These are phyloP conservation scores for Sporothrix mexicana DNA, from an alignment of 2,329 filamentous ascomycete genomes.

Conservation along the genomic window DNA sequence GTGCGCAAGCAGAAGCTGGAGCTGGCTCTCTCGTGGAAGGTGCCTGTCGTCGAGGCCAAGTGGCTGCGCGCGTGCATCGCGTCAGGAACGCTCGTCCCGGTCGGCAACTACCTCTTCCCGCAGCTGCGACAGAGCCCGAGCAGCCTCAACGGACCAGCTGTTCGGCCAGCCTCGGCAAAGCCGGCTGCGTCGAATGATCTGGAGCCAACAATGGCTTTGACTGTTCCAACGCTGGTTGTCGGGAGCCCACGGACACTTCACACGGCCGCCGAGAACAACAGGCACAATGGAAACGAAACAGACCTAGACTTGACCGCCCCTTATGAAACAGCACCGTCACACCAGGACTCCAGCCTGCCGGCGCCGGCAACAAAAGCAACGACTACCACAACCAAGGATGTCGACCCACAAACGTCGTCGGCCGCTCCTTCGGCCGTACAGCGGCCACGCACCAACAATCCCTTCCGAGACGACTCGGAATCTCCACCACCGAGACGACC, in stretches of 20 bases:
- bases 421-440: neutral
- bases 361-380: neutral
- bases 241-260: slow-evolving; percentile 27
- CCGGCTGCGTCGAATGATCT: slow-evolving; percentile 34
- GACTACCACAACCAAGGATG: neutral
- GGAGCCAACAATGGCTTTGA: slow-evolving; percentile 31
- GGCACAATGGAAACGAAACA: slow-evolving; percentile 3
- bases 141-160: slow-evolving; percentile 30
- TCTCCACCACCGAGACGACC: neutral
- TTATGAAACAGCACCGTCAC: slow-evolving; percentile 49
- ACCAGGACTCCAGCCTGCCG: slow-evolving; percentile 39
- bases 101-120: slow-evolving; percentile 55
- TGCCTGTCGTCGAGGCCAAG: slow-evolving; percentile 78
- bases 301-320: slow-evolving; percentile 6
- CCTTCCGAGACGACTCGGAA: slow-evolving; percentile 8
- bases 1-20: slow-evolving; percentile 78
- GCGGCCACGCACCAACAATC: neutral
- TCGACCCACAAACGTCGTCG: slow-evolving; percentile 3
- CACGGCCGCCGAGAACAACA: neutral
- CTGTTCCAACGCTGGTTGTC: slow-evolving; percentile 35
- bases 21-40: slow-evolving; percentile 73
- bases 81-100: slow-evolving; percentile 56
- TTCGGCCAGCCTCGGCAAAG: neutral
- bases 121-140: slow-evolving; percentile 49
- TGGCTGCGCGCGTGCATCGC: slow-evolving; percentile 88